These are phyloP conservation scores for Tetrapisispora iriomotensis DNA, from an alignment of 805 yeast species.

Conservation along the genomic window DNA sequence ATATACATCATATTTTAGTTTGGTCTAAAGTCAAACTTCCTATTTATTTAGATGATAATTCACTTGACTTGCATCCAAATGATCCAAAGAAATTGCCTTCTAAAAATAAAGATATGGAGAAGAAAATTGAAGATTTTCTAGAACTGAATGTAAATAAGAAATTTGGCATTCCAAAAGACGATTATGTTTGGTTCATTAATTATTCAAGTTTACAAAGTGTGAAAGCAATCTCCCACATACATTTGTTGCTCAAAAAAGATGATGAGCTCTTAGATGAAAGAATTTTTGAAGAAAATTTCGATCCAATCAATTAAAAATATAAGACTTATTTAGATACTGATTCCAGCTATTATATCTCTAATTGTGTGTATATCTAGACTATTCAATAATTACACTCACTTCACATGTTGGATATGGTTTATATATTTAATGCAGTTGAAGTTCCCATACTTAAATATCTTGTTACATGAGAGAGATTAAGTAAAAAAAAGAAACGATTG, in stretches of 20 bases:
- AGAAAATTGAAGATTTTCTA: constrained; percentile 41
- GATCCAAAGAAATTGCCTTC: constrained; percentile 20
- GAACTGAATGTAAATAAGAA: constrained; percentile 32
- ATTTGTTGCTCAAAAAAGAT: constrained; percentile 39
- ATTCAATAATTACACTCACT: too few species aligned
- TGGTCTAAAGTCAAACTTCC: constrained; percentile 57
- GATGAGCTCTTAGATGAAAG: constrained; percentile 2
- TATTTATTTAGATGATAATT: constrained; percentile 34
- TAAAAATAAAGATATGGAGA: constrained; percentile 35
- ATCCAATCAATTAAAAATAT: background rate
- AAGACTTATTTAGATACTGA: background rate
- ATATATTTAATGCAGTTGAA: too few species aligned
- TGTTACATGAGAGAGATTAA: too few species aligned
- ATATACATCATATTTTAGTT: constrained; percentile 48
- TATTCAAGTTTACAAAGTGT: constrained; percentile 65
- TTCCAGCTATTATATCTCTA: too few species aligned
- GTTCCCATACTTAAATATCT: too few species aligned
- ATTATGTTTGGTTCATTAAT: constrained; percentile 59
- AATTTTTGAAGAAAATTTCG: constrained; percentile 5
- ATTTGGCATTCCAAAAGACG: constrained; percentile 25
- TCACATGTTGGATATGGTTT: too few species aligned
- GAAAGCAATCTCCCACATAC: constrained; percentile 58
- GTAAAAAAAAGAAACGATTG: too few species aligned
- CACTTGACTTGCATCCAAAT: constrained; percentile 40
- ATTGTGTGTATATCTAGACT: too few species aligned